Evolutionary conservation across 192 early-diverging fungal species (phyloP), one percentile per base, ranked within the genome.

Genomic region (Haplosporangium gracile): DNA sequence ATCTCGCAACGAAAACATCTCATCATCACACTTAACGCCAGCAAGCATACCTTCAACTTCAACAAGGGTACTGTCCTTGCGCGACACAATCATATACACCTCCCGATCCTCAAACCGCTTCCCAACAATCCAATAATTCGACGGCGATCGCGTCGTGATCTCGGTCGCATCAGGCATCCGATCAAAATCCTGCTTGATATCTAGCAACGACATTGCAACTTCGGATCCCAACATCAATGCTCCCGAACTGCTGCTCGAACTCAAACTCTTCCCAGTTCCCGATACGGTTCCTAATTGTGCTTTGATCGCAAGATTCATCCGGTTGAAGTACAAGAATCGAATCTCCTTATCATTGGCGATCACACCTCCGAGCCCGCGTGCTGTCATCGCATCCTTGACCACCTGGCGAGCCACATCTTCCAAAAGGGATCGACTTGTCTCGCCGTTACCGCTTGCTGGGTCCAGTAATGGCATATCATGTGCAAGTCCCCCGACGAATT

Each of bases 121-220:
- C 3, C 92, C 92, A 24, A 91, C 88, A 57, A 93, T 85, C 92
- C 92, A 93, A 76, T 90, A 80, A 74, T 92, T 90, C 20, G 85
- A 75, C 29, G 88, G 88, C 15, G 92, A 92, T 29, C 89, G 79
- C 6, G 92, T 92, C 72, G 91, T 91, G 0, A 92, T 88, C 72
- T 93, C 91, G 42, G 79, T 89, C 1, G 89, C 81, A 26, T 85
- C 85, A 26, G 90, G 90, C 55, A 88, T 79, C 49, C 82, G 81
- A 68, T 92, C 91, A 81, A 93, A 90, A 73, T 93, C 92, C 39
- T 89, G 78, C 49, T 91, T 90, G 29, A 93, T 70, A 49, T 93
- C 89, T 45, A 91, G 63, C 77, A 93, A 75, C 36, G 89, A 89
- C 39, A 91, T 76, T 16, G 91, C 75, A 79, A 92, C 91, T 4